These are phyloP conservation scores for Spathaspora girioi DNA, from an alignment of 805 yeast genomes.

Conservation along the genomic window DNA sequence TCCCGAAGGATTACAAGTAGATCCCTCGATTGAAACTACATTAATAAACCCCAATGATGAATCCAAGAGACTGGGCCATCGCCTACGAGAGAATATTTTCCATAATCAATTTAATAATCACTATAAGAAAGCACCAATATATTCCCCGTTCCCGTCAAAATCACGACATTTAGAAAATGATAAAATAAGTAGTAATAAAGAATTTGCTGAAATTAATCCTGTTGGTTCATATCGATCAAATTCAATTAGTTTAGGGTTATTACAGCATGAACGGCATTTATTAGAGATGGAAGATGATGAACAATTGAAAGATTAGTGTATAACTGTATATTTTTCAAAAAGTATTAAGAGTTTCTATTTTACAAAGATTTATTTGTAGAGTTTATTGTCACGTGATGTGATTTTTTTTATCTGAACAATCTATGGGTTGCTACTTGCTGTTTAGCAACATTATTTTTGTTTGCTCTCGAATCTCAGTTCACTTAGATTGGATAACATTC, in stretches of 20 bases:
- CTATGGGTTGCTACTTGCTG: background rate
- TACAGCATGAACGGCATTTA: slow-evolving; percentile 22
- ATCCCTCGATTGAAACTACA: background rate
- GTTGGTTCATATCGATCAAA: slow-evolving; percentile 32
- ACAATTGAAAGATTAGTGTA: too few relatives aligned
- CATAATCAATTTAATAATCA: slow-evolving; percentile 40
- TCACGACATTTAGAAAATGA: slow-evolving; percentile 37
- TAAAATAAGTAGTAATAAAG: slow-evolving; percentile 21
- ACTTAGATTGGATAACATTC: too few relatives aligned
- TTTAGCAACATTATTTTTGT: background rate
- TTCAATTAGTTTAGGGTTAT: slow-evolving; percentile 37
- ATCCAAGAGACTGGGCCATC: background rate
- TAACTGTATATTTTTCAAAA: too few relatives aligned
- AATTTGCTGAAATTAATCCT: slow-evolving; percentile 21
- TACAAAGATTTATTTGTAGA: too few relatives aligned
- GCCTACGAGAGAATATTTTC: slow-evolving; percentile 7
- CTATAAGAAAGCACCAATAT: slow-evolving; percentile 43
- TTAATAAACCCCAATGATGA: background rate
- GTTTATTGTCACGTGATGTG: background rate
- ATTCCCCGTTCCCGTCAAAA: slow-evolving; percentile 35
- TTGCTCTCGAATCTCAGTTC: too few relatives aligned
- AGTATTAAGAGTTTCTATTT: too few relatives aligned
- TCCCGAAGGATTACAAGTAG: background rate
- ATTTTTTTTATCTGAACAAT: background rate
- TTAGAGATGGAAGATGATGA: background rate